Percentiles rank a stretch among this genome's conserved stretches.
Evolutionary conservation across 805 yeast species (phyloP).

Genomic region (Sugiyamaella boreocaroliniensis): DNA sequence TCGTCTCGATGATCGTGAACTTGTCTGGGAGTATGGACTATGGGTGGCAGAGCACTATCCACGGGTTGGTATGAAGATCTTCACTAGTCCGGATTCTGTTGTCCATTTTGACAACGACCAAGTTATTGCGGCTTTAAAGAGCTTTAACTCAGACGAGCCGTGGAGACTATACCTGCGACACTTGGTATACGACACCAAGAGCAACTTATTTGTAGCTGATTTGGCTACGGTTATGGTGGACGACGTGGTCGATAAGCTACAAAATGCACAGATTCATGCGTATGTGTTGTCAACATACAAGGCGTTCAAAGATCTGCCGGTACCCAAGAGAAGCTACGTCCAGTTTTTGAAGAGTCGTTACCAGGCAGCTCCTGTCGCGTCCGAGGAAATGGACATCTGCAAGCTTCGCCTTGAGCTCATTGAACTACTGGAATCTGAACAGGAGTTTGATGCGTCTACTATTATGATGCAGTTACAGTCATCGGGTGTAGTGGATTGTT

Average conservation of each 20-base stretch:
- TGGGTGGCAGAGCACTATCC: conserved; percentile 30
- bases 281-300: conserved; percentile 21
- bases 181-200: conserved; percentile 26
- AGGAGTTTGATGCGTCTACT: conserved; percentile 20
- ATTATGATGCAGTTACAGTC: conserved; percentile 23
- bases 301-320: conserved; percentile 14
- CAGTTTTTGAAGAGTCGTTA: conserved; percentile 18
- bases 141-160: conserved; percentile 29
- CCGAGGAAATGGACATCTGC: conserved; percentile 13
- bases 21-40: conserved; percentile 35
- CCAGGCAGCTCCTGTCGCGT: conserved; percentile 1
- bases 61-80: conserved; percentile 28
- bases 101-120: conserved; percentile 26
- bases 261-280: conserved; percentile 13
- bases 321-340: conserved; percentile 32
- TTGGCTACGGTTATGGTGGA: conserved; percentile 29
- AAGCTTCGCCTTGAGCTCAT: conserved; percentile 23
- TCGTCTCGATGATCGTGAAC: conserved; percentile 21
- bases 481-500: conserved; percentile 17
- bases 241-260: conserved; percentile 27
- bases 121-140: conserved; percentile 28
- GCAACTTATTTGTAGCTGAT: conserved; percentile 26
- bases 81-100: conserved; percentile 23
- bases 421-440: conserved; percentile 19
- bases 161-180: conserved; percentile 33